phyloP scores from a whole-genome alignment of 441 rosid genomes.

The Pelargonium australe region DNA sequence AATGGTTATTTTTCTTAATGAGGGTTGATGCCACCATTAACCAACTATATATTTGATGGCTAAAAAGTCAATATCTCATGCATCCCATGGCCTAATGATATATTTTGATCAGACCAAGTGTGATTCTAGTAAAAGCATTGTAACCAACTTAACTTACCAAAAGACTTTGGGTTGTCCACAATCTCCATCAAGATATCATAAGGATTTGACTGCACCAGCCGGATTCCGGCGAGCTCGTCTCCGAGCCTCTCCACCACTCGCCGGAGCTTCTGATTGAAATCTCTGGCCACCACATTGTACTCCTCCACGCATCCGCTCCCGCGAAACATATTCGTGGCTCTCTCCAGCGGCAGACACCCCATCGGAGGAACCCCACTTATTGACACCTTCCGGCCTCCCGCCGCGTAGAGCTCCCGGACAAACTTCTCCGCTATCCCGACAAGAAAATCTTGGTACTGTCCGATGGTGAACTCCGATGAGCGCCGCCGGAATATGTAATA shows the following conservation, averaged over 20 bases:
- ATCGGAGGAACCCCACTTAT: constrained; percentile 42
- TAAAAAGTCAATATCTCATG: constrained; percentile 6
- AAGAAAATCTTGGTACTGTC: constrained; percentile 42
- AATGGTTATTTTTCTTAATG: no score
- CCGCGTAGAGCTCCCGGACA: constrained; percentile 36
- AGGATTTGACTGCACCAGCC: constrained; percentile 33
- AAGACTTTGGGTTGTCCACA: constrained; percentile 34
- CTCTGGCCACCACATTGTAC: constrained; percentile 45
- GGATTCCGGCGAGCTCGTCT: constrained; percentile 34
- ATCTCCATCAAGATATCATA: constrained; percentile 38
- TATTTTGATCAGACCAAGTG: not conserved
- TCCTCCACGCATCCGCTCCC: constrained; percentile 42
- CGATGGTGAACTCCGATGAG: constrained; percentile 28
- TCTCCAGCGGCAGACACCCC: constrained; percentile 57
- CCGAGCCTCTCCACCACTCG: constrained; percentile 25
- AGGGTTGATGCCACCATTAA: no score
- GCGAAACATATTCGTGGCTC: constrained; percentile 35
- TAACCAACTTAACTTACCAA: constrained; percentile 36
- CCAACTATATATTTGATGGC: not conserved
- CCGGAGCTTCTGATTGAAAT: constrained; percentile 36
- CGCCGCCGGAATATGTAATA: constrained; percentile 35
- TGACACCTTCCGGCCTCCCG: constrained; percentile 46
- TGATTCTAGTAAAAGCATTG: not conserved
- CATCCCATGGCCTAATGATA: not conserved
- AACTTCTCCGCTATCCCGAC: constrained; percentile 37